Evolutionary conservation across 129 eudicot genomes (phyloP), one percentile per base, ranked within the genome.

Genomic region (Flaveria linearis): DNA sequence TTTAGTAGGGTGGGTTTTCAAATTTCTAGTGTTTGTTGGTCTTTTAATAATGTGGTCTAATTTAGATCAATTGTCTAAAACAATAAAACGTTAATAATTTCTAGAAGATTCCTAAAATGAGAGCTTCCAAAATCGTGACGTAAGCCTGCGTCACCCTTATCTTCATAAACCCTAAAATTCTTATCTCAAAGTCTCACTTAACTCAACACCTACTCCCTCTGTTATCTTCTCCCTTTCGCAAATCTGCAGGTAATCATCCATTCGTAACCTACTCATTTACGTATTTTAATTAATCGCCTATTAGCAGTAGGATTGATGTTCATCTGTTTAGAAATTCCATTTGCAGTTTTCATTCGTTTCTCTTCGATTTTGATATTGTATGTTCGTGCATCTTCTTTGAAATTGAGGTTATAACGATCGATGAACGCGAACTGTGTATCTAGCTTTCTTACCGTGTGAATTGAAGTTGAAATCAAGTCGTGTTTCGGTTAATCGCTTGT

Each of bases 81-180:
- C n/a, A n/a, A n/a, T n/a, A n/a, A n/a, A n/a, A n/a, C n/a, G n/a
- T n/a, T n/a, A 52, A 52, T 16, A n/a, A 52, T 42, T 26, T 70
- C 85, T 53, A 71, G 70, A 82, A 76, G 2, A 33, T 76, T 70
- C 70, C 16, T 2, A 2, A 2, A 10, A 5, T 7, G 20, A 42
- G 50, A 71, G 70, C 36, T 52, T 82, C 50, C 74, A 71, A 80
- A 67, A 64, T 50, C 46, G 73, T 52, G 62, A 45, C 62, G 69
- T 42, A 17, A 78, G 45, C 17, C 46, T 73, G 81, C 66, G 73
- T 66, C 73, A 60, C 50, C 82, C 85, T 82, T 82, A 82, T 81
- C 85, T 82, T 82, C 85, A 36, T 82, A 82, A 82, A 82, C 85
- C 85, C 85, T 76, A 82, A 76, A 68, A 80, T 66, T 65, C 75